Conservation (phyloP, 495 filamentous ascomycete species). For the Friedmanniomyces simplex region DNA sequence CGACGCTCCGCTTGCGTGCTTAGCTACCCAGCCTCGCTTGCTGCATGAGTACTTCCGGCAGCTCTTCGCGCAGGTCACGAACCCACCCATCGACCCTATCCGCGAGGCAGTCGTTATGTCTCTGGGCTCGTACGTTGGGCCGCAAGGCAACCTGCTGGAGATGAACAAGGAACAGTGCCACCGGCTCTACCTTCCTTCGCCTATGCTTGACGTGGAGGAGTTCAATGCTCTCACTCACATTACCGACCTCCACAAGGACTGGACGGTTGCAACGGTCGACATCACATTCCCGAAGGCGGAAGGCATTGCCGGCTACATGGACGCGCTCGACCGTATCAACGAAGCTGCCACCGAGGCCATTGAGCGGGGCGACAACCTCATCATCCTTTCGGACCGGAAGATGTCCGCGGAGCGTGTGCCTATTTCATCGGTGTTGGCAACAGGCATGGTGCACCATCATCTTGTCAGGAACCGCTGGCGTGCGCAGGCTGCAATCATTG, state of each 20-base stretch:
- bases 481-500: slow-evolving; percentile 73
- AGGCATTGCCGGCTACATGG: slow-evolving; percentile 76
- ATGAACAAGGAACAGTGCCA: slow-evolving; percentile 88
- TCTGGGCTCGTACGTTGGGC: slow-evolving; percentile 91
- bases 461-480: slow-evolving; percentile 96
- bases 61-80: slow-evolving; percentile 98
- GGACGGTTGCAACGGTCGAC: slow-evolving; percentile 91
- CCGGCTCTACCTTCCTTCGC: slow-evolving; percentile 76
- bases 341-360: slow-evolving; percentile 77
- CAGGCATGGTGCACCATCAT: slow-evolving; percentile 94
- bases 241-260: slow-evolving; percentile 59
- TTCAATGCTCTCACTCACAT: slow-evolving; percentile 86
- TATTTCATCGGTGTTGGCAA: slow-evolving; percentile 81
- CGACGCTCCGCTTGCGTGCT: slow-evolving; percentile 87
- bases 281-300: slow-evolving; percentile 88
- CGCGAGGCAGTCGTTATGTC: slow-evolving; percentile 99
- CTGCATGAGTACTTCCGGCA: slow-evolving; percentile 98
- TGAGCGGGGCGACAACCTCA: slow-evolving; percentile 70
- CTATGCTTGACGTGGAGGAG: slow-evolving; percentile 81
- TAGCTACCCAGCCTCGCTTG: slow-evolving; percentile 79
- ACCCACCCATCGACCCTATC: slow-evolving; percentile 97
- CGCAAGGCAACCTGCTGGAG: slow-evolving; percentile 93
- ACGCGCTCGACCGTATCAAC: slow-evolving; percentile 84
- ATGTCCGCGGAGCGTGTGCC: slow-evolving; percentile 75
- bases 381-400: slow-evolving; percentile 85